These are phyloP conservation scores for Canavalia ensiformis DNA, from an alignment of 306 rosid genomes.

Conservation along the genomic window DNA sequence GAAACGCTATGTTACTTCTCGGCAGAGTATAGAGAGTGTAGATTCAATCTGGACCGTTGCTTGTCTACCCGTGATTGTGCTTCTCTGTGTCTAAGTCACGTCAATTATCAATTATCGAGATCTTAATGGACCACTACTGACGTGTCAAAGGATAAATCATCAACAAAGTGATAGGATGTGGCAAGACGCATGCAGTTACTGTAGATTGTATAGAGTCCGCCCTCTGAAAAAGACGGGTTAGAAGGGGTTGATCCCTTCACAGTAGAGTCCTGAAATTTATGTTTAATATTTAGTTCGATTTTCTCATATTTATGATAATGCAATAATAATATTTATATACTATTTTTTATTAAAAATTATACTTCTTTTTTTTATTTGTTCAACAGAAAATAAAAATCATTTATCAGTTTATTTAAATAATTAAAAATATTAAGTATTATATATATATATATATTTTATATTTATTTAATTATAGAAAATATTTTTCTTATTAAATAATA, in stretches of 20 bases:
- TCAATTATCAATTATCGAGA: not conserved
- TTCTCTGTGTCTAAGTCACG: not conserved
- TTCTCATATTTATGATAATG: too few relatives aligned
- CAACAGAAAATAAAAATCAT: too few relatives aligned
- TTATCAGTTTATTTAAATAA: too few relatives aligned
- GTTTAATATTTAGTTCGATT: too few relatives aligned
- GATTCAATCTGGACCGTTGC: slow-evolving; percentile 33
- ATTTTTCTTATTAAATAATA: too few relatives aligned
- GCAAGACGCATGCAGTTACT: not conserved
- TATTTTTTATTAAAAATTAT: too few relatives aligned
- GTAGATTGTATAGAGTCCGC: not conserved
- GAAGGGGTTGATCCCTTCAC: slow-evolving; percentile 12
- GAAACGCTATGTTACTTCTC: slow-evolving; percentile 15
- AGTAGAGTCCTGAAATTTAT: too few relatives aligned
- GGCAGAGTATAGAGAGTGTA: not conserved
- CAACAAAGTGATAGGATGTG: not conserved
- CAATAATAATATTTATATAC: too few relatives aligned
- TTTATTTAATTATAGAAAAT: too few relatives aligned
- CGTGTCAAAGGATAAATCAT: slow-evolving; percentile 28
- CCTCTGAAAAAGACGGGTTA: slow-evolving; percentile 25
- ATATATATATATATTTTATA: too few relatives aligned
- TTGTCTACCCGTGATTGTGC: not conserved
- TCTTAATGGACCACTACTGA: slow-evolving; percentile 24
- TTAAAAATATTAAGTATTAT: too few relatives aligned
- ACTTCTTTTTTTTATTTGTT: too few relatives aligned